Conservation (phyloP, 352 stramenopile genomes). For the Lagenidium giganteum region DNA sequence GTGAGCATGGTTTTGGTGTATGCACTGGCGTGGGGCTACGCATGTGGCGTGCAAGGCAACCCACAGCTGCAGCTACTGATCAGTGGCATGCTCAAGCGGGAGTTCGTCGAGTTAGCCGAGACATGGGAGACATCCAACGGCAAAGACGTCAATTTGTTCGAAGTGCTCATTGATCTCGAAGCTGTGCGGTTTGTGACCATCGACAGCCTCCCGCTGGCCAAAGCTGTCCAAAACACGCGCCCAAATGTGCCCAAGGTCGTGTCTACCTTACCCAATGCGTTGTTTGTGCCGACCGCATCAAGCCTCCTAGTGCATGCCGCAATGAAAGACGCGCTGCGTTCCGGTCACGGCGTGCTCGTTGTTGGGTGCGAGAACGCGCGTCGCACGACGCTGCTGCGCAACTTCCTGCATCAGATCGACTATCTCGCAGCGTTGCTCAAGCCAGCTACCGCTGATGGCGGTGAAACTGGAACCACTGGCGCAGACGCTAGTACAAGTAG, state of each 20-base stretch:
- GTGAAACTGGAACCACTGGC: conserved; percentile 1
- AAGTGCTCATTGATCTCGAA: conserved; percentile 29
- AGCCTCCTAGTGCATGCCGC: conserved; percentile 38
- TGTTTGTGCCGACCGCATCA: conserved; percentile 37
- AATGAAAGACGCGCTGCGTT: conserved; percentile 33
- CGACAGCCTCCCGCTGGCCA: too few relatives aligned
- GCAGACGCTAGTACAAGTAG: too few relatives aligned
- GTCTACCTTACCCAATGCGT: not conserved
- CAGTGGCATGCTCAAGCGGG: conserved; percentile 21
- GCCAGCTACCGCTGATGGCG: not conserved
- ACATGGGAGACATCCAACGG: conserved; percentile 16
- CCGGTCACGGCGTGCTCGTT: conserved; percentile 27
- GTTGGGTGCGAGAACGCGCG: conserved; percentile 22
- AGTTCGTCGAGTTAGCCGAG: conserved; percentile 22
- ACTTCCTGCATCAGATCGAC: conserved; percentile 27
- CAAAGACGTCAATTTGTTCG: conserved; percentile 28
- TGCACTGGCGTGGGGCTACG: conserved; percentile 40
- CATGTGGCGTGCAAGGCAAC: conserved; percentile 15
- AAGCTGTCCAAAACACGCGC: too few relatives aligned
- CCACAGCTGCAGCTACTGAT: conserved; percentile 19
- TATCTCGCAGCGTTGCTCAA: not conserved
- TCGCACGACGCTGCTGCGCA: conserved; percentile 27
- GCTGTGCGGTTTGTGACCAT: conserved; percentile 23
- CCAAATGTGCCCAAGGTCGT: conserved; percentile 1
- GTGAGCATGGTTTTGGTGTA: conserved; percentile 32